phyloP scores from a whole-genome alignment of 1,284 basidiomycete genomes.

The Anthracocystis panici-leucophaei region DNA sequence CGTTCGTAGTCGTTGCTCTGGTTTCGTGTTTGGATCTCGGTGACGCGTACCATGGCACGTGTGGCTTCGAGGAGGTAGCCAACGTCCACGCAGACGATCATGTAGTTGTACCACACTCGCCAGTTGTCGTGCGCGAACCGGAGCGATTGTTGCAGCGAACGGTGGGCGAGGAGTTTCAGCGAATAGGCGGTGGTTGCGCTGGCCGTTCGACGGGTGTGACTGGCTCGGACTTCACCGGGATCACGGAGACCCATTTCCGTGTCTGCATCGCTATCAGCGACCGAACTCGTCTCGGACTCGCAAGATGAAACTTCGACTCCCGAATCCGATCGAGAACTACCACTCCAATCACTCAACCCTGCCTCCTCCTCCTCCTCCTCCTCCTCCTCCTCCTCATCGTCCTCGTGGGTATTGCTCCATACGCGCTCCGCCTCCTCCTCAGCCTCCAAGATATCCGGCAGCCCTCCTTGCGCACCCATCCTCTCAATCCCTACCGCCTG shows the following conservation, averaged over 20 bases:
- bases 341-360: conserved; percentile 47
- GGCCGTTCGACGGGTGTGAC: neutral
- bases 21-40: conserved; percentile 77
- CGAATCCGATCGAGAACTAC: conserved; percentile 45
- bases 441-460: conserved; percentile 50
- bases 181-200: conserved; percentile 69
- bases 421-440: conserved; percentile 50
- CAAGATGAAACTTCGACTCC: conserved; percentile 45
- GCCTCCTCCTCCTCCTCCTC: conserved; percentile 18
- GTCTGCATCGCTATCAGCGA: conserved; percentile 31
- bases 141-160: conserved; percentile 91
- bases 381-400: conserved; percentile 14
- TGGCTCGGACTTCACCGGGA: conserved; percentile 13
- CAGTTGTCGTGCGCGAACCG: conserved; percentile 88
- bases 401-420: conserved; percentile 20
- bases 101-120: conserved; percentile 99
- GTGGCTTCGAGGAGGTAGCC: conserved; percentile 90
- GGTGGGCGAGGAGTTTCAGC: conserved; percentile 88
- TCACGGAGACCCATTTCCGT: conserved; percentile 41
- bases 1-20: conserved; percentile 69
- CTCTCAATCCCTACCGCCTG: conserved; percentile 43
- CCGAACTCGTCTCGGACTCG: conserved; percentile 27
- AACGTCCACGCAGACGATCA: conserved; percentile 91
- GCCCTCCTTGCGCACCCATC: conserved; percentile 30
- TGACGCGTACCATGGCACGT: conserved; percentile 83